Evolutionary conservation across 169 alveolate genomes (phyloP), one percentile per base, ranked within the genome.

Genomic region (Cryptosporidium viatorum): DNA sequence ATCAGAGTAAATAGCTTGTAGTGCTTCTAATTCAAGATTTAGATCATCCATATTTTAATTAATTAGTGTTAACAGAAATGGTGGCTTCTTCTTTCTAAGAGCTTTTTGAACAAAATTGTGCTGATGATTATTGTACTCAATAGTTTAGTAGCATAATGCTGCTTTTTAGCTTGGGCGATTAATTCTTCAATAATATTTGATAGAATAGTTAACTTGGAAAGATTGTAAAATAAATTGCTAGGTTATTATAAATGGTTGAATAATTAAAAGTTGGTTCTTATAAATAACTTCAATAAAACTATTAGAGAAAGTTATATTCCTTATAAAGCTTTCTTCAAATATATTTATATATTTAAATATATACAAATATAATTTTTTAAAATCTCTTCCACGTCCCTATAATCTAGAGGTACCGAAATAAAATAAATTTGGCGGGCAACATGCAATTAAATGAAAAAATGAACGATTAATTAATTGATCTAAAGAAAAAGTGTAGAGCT

Each of bases 21-120:
- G 65, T 23, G 89, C 89, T 43, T 80, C 89, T 7, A 80, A 29
- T 62, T 80, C 89, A 41, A 80, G 75, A 43, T 39, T 65, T 16
- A 59, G 37, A 18, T 80, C 89, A 21, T 80, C 89, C 73, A 80
- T 62, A 21, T n/a, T 59, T 55, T 55, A 41, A 41, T 41, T 6
- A 41, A 41, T 33, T 41, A 41, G 12, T 7, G 48, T 23, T 52
- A 5, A 52, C 33, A 18, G 21, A 52, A 52, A 5, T 52, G 9
- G 2, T 16, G 8, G 35, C 4, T 48, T 48, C 21, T 14, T 14
- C 4, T 8, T 0, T 48, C 14, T 48, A 14, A 16, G 55, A 48
- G 55, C 7, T 3, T 48, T 48, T 48, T 14, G 14, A 16, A 3
- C 14, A 4, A 41, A 14, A 48, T 48, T 16, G 7, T 14, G 5